These are phyloP conservation scores for Cryphonectria carpinicola DNA, from an alignment of 2,329 filamentous ascomycete genomes.

Conservation along the genomic window DNA sequence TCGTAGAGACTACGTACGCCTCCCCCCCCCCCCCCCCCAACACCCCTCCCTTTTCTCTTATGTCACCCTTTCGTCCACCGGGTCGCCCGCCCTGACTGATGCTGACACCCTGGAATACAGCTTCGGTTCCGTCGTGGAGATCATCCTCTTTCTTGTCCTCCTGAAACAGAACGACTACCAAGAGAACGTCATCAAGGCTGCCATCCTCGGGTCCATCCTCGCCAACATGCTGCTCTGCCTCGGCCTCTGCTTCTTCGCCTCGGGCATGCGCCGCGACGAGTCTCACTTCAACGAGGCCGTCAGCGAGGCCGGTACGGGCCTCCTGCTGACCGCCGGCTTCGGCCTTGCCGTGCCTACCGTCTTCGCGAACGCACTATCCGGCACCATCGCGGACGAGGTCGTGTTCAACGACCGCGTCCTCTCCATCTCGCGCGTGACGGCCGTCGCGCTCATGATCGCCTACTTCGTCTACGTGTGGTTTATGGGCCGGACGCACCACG, in stretches of 20 bases:
- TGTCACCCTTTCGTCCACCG: too few relatives aligned
- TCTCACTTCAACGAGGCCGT: conserved; percentile 75
- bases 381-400: conserved; percentile 26
- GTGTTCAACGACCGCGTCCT: conserved; percentile 48
- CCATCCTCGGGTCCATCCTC: conserved; percentile 81
- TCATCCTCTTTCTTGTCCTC: conserved; percentile 81
- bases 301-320: conserved; percentile 76
- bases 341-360: conserved; percentile 47
- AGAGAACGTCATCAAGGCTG: conserved; percentile 78
- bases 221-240: conserved; percentile 82
- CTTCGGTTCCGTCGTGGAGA: conserved; percentile 76
- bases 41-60: too few relatives aligned
- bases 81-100: background rate
- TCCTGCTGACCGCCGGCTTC: conserved; percentile 72
- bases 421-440: conserved; percentile 61
- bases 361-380: conserved; percentile 19
- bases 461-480: conserved; percentile 61
- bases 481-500: conserved; percentile 63
- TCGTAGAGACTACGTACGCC: conserved; percentile 57
- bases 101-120: conserved; percentile 34
- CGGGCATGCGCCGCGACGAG: conserved; percentile 69
- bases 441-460: conserved; percentile 60
- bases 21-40: too few relatives aligned
- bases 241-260: conserved; percentile 78
- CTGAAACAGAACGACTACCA: conserved; percentile 49